A percentile compares a stretch with the other conserved stretches of the same genome.
These are phyloP conservation scores for Musa schizocarpa DNA, from an alignment of 176 grass and related monocot species.

Conservation along the genomic window DNA sequence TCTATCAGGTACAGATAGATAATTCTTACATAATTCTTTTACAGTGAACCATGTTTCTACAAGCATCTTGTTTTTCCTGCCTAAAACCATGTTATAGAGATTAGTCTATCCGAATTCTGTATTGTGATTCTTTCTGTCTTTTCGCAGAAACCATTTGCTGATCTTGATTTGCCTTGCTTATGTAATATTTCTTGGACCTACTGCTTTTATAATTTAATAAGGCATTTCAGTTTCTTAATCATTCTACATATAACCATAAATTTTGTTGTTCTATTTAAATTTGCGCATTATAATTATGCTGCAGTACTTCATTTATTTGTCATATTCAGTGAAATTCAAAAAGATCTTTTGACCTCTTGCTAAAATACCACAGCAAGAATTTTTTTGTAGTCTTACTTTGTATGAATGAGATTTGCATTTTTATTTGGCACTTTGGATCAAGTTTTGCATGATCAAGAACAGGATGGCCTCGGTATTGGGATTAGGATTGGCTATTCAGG, in stretches of 20 bases:
- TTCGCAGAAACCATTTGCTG: background rate
- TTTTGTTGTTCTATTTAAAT: background rate
- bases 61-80: background rate
- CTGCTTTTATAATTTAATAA: background rate
- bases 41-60: background rate
- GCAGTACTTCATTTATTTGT: background rate
- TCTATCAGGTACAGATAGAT: conserved; percentile 20
- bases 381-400: too few species aligned
- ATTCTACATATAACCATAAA: background rate
- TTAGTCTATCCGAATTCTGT: background rate
- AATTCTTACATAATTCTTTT: background rate
- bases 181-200: background rate
- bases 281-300: background rate
- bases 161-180: background rate
- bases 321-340: background rate
- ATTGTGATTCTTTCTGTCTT: background rate
- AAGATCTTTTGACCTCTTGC: too few species aligned
- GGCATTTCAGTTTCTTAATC: background rate
- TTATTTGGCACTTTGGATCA: too few species aligned
- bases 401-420: too few species aligned
- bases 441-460: background rate
- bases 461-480: background rate
- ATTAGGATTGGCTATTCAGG: background rate
- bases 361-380: too few species aligned
- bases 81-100: background rate